These are phyloP conservation scores for Picea abies DNA, from an alignment of 83 land plant genomes.

Conservation along the genomic window DNA sequence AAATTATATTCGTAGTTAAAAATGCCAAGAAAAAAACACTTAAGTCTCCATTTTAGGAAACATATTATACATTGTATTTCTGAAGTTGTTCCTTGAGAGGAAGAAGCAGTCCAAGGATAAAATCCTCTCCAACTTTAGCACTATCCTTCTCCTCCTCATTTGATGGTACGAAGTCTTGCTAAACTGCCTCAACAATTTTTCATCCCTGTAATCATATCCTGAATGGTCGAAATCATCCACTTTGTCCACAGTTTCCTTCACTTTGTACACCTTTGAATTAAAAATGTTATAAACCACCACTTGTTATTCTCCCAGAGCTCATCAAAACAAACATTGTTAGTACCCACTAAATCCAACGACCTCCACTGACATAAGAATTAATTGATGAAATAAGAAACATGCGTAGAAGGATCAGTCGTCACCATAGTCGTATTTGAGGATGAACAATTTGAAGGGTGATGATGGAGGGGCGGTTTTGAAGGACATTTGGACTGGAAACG, in stretches of 20 bases:
- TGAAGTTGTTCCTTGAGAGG: constrained; percentile 56
- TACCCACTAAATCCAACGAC: too few species aligned
- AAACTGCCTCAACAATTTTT: constrained; percentile 9
- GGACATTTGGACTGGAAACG: too few species aligned
- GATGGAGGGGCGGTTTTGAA: too few species aligned
- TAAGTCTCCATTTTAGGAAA: too few species aligned
- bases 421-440: too few species aligned
- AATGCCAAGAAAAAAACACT: too few species aligned
- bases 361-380: too few species aligned
- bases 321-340: not conserved
- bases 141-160: constrained; percentile 26
- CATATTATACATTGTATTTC: constrained; percentile 49
- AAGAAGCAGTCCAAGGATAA: constrained; percentile 13
- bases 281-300: not conserved
- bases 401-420: too few species aligned
- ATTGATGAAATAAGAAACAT: too few species aligned
- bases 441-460: too few species aligned
- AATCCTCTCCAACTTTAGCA: not conserved
- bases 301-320: not conserved
- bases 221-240: not conserved
- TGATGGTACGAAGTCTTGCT: constrained; percentile 13
- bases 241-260: constrained; percentile 1
- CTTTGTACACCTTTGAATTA: not conserved
- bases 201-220: too few species aligned
- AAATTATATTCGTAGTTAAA: not conserved